A percentile compares a stretch with the other conserved stretches of the same genome.
Evolutionary conservation across 805 yeast species (phyloP).

Genomic region (Sungouiella blattae): DNA sequence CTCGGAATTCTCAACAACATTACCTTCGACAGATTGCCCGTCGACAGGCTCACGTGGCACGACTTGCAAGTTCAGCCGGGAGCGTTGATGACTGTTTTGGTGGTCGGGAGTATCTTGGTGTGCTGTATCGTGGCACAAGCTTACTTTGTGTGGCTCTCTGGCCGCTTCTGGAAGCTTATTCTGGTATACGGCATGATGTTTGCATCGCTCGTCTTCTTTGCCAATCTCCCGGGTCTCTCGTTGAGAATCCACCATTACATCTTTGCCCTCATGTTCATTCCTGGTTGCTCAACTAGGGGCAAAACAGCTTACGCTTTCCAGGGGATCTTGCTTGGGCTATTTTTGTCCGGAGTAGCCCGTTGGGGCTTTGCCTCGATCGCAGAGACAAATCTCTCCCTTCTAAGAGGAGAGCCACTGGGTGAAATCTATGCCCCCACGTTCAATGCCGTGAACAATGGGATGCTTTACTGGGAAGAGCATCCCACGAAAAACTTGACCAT

Average conservation of each 20-base stretch:
- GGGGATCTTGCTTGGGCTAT: constrained; percentile 78
- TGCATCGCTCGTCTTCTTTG: constrained; percentile 29
- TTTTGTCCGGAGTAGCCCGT: constrained; percentile 78
- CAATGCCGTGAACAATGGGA: constrained; percentile 29
- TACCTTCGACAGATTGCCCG: constrained; percentile 84
- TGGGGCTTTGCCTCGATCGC: constrained; percentile 94
- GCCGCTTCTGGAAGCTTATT: constrained; percentile 59
- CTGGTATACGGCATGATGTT: constrained; percentile 50
- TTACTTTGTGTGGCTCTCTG: constrained; percentile 73
- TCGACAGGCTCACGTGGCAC: constrained; percentile 71
- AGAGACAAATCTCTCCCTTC: constrained; percentile 65
- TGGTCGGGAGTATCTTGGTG: constrained; percentile 45
- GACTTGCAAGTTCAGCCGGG: constrained; percentile 80
- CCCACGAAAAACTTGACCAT: neutral
- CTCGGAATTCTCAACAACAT: constrained; percentile 79
- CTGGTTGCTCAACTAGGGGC: constrained; percentile 80
- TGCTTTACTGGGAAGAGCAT: constrained; percentile 35
- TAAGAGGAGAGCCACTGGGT: constrained; percentile 73
- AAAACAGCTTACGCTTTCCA: constrained; percentile 70
- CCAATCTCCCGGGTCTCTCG: constrained; percentile 58
- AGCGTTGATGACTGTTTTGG: constrained; percentile 59
- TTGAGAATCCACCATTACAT: constrained; percentile 79
- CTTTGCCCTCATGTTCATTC: constrained; percentile 69
- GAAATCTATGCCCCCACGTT: constrained; percentile 50
- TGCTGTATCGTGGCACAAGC: constrained; percentile 69